A percentile compares a stretch with the other conserved stretches of the same genome.
These are phyloP conservation scores for Corniculantispora saksenae DNA, from an alignment of 2,329 filamentous ascomycete species.

Conservation along the genomic window DNA sequence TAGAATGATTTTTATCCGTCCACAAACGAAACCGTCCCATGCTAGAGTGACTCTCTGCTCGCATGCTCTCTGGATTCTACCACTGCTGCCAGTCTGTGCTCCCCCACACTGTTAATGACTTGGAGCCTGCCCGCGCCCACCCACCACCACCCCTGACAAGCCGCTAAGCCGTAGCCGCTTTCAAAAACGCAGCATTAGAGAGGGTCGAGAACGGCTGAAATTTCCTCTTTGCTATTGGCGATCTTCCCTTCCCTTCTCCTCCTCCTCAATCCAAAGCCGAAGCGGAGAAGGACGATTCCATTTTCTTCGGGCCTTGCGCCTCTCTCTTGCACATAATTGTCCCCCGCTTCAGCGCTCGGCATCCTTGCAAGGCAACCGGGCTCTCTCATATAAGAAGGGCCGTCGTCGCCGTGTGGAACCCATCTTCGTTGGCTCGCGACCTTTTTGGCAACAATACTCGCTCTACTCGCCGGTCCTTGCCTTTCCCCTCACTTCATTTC, in stretches of 20 bases:
- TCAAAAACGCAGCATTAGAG: not conserved
- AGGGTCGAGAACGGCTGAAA: constrained; percentile 16
- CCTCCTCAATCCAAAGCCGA: not conserved
- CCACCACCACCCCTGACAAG: constrained; percentile 10
- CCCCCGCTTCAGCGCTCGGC: not conserved
- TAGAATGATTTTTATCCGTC: too few relatives aligned
- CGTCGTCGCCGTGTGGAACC: constrained; percentile 5
- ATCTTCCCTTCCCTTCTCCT: not conserved
- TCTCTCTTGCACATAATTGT: not conserved
- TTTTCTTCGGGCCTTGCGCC: not conserved
- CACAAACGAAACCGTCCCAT: too few relatives aligned
- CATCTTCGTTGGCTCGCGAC: not conserved
- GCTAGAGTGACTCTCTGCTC: not conserved
- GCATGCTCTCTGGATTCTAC: not conserved
- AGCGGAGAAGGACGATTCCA: not conserved
- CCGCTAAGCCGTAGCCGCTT: constrained; percentile 16
- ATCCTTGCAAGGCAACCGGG: not conserved
- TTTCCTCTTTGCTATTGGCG: constrained; percentile 15
- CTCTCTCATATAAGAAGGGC: constrained; percentile 6
- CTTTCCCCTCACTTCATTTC: not conserved
- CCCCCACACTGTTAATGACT: constrained; percentile 12
- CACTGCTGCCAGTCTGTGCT: not conserved
- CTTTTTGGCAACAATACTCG: not conserved
- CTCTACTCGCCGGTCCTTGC: not conserved
- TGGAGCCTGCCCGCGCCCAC: not conserved